Conservation (phyloP, 2,329 filamentous ascomycete genomes). For the Xylaria sp. region DNA sequence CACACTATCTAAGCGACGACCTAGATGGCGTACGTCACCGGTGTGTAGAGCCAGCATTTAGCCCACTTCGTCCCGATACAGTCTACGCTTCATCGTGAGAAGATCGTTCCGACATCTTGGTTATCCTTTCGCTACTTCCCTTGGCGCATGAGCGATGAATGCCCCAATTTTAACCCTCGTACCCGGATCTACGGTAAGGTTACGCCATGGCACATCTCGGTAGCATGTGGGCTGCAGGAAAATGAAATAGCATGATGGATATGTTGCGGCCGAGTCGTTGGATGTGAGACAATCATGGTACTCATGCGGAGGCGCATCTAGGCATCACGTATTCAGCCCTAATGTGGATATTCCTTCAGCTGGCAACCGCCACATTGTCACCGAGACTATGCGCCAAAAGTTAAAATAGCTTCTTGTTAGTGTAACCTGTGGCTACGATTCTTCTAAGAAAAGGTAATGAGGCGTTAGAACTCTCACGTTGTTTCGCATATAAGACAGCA, state of each 20-base stretch:
- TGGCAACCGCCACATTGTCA: neutral
- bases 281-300: neutral
- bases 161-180: neutral
- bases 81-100: too few relatives aligned
- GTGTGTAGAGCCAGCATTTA: neutral
- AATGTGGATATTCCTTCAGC: neutral
- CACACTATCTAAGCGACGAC: too few relatives aligned
- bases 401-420: neutral
- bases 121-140: neutral
- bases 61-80: too few relatives aligned
- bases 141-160: neutral
- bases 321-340: too few relatives aligned
- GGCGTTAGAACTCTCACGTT: neutral
- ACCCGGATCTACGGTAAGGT: neutral
- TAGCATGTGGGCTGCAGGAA: neutral
- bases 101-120: neutral
- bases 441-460: neutral
- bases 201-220: neutral
- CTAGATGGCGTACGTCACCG: neutral
- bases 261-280: slow-evolving; percentile 4
- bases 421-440: neutral
- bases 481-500: too few relatives aligned
- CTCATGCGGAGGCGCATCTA: neutral
- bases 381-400: too few relatives aligned
- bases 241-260: neutral